Percentiles rank a stretch among this genome's conserved stretches.
Conservation (phyloP, 108 stramenopile genomes). For the Schizochytrium sp. region DNA sequence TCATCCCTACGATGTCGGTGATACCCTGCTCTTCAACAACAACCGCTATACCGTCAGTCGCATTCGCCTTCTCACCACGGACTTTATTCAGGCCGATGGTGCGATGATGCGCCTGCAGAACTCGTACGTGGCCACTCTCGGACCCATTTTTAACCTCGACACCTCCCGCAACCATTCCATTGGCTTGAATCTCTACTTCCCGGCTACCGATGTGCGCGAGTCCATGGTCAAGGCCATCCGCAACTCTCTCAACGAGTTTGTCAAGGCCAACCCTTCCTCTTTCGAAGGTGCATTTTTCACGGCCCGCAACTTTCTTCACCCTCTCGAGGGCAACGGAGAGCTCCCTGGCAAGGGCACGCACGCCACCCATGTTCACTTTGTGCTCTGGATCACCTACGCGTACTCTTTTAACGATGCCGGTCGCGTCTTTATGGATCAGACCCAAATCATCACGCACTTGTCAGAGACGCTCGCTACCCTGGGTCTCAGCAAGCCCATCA, state of each 20-base stretch:
- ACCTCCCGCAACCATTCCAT: neutral
- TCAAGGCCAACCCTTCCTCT: neutral
- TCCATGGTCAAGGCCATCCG: neutral
- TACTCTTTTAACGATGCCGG: neutral
- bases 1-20: conserved; percentile 8
- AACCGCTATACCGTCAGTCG: neutral
- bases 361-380: neutral
- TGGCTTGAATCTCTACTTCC: neutral
- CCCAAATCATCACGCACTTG: neutral
- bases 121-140: neutral
- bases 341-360: neutral
- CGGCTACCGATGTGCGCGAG: neutral
- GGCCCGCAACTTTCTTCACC: neutral
- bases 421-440: neutral
- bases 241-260: neutral
- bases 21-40: neutral
- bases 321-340: neutral
- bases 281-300: neutral
- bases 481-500: neutral
- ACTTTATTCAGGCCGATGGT: neutral
- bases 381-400: neutral
- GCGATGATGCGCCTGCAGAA: neutral
- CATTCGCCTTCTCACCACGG: conserved; percentile 10
- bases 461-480: neutral
- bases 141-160: neutral